Conservation (phyloP, 1,284 basidiomycete genomes). For the Leccinum solheimii region DNA sequence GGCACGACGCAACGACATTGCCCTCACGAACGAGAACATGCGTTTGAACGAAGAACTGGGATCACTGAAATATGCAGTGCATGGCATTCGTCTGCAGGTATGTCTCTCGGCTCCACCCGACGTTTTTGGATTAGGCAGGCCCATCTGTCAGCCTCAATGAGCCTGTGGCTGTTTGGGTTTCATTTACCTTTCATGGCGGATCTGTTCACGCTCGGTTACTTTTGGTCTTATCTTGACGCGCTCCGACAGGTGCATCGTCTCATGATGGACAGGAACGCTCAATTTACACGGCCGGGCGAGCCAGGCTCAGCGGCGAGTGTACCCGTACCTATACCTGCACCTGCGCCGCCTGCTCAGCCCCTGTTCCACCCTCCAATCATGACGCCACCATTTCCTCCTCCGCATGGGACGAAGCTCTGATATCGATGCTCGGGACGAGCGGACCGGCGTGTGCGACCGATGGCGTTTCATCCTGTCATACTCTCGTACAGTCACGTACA, state of each 20-base stretch:
- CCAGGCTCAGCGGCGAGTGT: slow-evolving; percentile 9
- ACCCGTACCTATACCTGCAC: slow-evolving; percentile 29
- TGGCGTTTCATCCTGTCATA: background rate
- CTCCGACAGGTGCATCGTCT: slow-evolving; percentile 52
- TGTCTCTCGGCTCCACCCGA: slow-evolving; percentile 17
- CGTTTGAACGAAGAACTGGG: slow-evolving; percentile 76
- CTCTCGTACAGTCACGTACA: slow-evolving; percentile 23
- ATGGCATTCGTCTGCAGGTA: slow-evolving; percentile 81
- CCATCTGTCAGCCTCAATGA: background rate
- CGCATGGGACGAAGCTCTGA: slow-evolving; percentile 35
- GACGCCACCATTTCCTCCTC: slow-evolving; percentile 33
- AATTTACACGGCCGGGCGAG: slow-evolving; percentile 41
- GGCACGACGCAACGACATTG: slow-evolving; percentile 62
- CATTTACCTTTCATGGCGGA: slow-evolving; percentile 5
- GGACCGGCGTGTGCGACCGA: slow-evolving; percentile 1
- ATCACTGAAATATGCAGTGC: slow-evolving; percentile 69
- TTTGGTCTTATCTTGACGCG: slow-evolving; percentile 15
- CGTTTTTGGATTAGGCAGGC: slow-evolving; percentile 6
- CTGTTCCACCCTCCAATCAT: slow-evolving; percentile 34
- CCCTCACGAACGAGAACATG: slow-evolving; percentile 69
- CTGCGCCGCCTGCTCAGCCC: slow-evolving; percentile 23
- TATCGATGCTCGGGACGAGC: background rate
- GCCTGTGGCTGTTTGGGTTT: slow-evolving; percentile 8
- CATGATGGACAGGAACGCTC: slow-evolving; percentile 67
- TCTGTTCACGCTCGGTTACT: slow-evolving; percentile 19